Base-by-base conservation (phyloP, 2,329 filamentous ascomycete species). In the Verticillium isaacii region DNA sequence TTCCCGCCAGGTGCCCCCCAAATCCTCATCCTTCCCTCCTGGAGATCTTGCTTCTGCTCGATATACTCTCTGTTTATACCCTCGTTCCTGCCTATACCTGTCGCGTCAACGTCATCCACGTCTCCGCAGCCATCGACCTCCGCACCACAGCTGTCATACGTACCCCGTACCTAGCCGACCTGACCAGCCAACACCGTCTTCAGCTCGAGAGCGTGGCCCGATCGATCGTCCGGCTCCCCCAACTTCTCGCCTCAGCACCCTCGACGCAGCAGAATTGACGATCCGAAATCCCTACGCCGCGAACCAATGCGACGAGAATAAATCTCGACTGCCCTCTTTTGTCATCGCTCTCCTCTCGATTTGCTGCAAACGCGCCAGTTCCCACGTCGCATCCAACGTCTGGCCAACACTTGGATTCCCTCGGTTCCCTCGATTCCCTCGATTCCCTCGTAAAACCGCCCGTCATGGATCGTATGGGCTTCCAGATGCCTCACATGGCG, bases 401-500 rank as follows among this genome's bases (percentile, higher is more conserved):
- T 23, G 41, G 19, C 7, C 9, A 23, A 19, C 5, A 19, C n/a
- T 14, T n/a, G 9, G 9, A 25, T n/a, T n/a, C 12, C 3, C 41
- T 15, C 45, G 45, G 12, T 50, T n/a, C 8, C 23, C 23, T 23
- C 23, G 23, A 25, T n/a, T n/a, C 12, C 3, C 41, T 15, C 45
- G 45, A 23, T 50, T n/a, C 8, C 41, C 23, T n/a, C 9, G 19
- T n/a, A 36, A n/a, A 57, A 41, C 11, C 57, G 29, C 41, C 52
- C 65, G 67, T 64, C 58, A 83, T 83, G 81, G 80, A 85, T 67
- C 82, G 80, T 65, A 80, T 85, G 70, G 77, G 77, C 71, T 88
- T 86, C 70, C 83, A 85, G 69, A 83, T 88, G 73, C 82, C 84
- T 62, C 75, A 77, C 66, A 83, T 85, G 77, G 74, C 72, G 61